Evolutionary conservation across 495 filamentous ascomycete species (phyloP).

Genomic region (Penicillium verhagenii): DNA sequence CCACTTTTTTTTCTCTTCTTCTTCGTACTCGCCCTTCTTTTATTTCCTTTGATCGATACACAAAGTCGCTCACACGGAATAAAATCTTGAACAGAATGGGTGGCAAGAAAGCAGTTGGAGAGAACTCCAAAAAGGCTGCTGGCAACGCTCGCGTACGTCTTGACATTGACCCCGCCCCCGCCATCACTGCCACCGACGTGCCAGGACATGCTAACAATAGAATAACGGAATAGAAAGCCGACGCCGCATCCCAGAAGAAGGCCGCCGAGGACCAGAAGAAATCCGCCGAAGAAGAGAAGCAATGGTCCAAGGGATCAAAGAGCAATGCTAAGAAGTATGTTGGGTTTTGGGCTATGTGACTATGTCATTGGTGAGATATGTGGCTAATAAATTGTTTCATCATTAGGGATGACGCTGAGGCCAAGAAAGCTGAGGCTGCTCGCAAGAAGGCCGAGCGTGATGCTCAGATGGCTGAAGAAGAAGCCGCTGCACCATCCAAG

Average conservation of each 20-base stretch:
- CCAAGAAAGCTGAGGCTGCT: slow-evolving; percentile 81
- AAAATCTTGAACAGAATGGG: slow-evolving; percentile 29
- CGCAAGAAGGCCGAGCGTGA: slow-evolving; percentile 88
- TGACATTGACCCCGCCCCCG: slow-evolving; percentile 32
- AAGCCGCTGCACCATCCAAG: slow-evolving; percentile 58
- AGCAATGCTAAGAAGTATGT: slow-evolving; percentile 76
- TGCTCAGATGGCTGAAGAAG: slow-evolving; percentile 79
- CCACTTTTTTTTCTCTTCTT: slow-evolving; percentile 19
- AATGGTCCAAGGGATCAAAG: slow-evolving; percentile 88
- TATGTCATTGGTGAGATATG: background rate
- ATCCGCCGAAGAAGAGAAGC: slow-evolving; percentile 64
- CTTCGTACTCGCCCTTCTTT: slow-evolving; percentile 1
- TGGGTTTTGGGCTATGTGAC: too few relatives aligned
- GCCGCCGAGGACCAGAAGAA: slow-evolving; percentile 67
- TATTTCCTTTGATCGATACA: background rate
- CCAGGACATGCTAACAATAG: slow-evolving; percentile 11
- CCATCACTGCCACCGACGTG: slow-evolving; percentile 17
- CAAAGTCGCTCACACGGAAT: background rate
- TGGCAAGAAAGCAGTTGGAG: slow-evolving; percentile 64
- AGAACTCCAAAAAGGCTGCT: slow-evolving; percentile 84
- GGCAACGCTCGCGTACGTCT: slow-evolving; percentile 70
- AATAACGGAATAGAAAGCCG: slow-evolving; percentile 70
- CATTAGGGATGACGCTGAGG: slow-evolving; percentile 73
- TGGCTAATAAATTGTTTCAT: slow-evolving; percentile 16
- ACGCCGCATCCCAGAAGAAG: slow-evolving; percentile 74